phyloP scores from a whole-genome alignment of 257 asterid genomes.

The Verbena officinalis region DNA sequence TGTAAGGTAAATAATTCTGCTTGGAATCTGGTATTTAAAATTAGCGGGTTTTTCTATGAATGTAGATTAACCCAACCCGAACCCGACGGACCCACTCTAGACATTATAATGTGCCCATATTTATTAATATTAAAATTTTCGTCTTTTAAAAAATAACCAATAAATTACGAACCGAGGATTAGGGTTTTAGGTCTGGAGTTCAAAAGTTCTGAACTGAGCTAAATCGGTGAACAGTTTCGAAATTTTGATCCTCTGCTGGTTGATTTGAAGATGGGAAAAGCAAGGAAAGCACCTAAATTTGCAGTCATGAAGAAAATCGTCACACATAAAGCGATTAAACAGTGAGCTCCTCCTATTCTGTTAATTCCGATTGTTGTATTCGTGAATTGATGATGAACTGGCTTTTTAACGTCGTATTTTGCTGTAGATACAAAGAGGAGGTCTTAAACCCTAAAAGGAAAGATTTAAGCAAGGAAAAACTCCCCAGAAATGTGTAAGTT shows the following conservation, averaged over 20 bases:
- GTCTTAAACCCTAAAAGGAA: constrained; percentile 90
- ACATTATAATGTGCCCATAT: no score
- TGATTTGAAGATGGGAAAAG: constrained; percentile 76
- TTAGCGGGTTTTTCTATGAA: no score
- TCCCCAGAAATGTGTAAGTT: constrained; percentile 86
- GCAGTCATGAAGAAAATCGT: constrained; percentile 88
- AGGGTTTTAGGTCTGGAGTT: constrained; percentile 19
- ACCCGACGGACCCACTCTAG: no score
- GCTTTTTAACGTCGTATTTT: neutral
- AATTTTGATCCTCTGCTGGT: constrained; percentile 12
- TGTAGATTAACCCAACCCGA: no score
- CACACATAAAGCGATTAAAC: constrained; percentile 69
- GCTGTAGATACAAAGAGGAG: constrained; percentile 70
- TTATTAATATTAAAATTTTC: no score
- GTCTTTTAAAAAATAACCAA: no score
- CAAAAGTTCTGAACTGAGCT: constrained; percentile 6
- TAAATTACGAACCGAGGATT: no score
- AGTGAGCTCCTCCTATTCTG: constrained; percentile 43
- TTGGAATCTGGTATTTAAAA: no score
- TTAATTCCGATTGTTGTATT: neutral
- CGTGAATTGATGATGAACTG: constrained; percentile 10
- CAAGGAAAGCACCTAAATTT: constrained; percentile 80
- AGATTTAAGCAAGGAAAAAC: constrained; percentile 75
- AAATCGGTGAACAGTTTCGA: neutral
- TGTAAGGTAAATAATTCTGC: no score